phyloP scores from a whole-genome alignment of 2,329 filamentous ascomycete species.

The Exophiala bonariae region DNA sequence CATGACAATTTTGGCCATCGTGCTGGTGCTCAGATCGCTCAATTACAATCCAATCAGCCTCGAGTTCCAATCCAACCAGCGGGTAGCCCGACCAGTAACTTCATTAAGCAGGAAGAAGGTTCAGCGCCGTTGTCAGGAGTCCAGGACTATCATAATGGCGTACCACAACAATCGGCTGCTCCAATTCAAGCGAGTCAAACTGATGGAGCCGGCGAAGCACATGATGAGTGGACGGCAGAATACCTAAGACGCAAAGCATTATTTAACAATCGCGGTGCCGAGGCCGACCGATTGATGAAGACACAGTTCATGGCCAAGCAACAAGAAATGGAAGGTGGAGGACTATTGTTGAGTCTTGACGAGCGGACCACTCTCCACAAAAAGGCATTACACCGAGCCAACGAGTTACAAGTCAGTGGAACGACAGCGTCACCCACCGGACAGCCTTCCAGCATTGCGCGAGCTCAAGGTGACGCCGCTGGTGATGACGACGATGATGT shows the following conservation, averaged over 20 bases:
- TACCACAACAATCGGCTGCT: conserved; percentile 31
- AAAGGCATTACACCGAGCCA: conserved; percentile 39
- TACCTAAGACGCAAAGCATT: conserved; percentile 44
- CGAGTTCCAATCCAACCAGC: conserved; percentile 36
- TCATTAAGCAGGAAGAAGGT: conserved; percentile 28
- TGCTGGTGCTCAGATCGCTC: conserved; percentile 29
- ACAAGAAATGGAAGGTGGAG: conserved; percentile 45
- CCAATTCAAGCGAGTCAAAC: conserved; percentile 60
- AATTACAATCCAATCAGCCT: conserved; percentile 31
- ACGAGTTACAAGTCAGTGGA: conserved; percentile 15
- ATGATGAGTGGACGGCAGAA: conserved; percentile 55
- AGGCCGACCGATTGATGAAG: conserved; percentile 41
- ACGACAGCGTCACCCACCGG: conserved; percentile 3
- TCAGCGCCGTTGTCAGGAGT: conserved; percentile 9
- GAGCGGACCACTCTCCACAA: conserved; percentile 37
- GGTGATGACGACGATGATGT: conserved; percentile 56
- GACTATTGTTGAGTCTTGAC: conserved; percentile 44
- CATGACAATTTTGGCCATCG: conserved; percentile 29
- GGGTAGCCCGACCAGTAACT: conserved; percentile 42
- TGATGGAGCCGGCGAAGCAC: conserved; percentile 69
- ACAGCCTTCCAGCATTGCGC: conserved; percentile 21
- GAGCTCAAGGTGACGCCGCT: conserved; percentile 57
- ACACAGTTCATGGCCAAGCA: conserved; percentile 43
- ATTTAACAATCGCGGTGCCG: conserved; percentile 35
- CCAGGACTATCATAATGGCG: conserved; percentile 15